phyloP scores from a whole-genome alignment of 2,329 filamentous ascomycete genomes.

The Penicillium sp. region DNA sequence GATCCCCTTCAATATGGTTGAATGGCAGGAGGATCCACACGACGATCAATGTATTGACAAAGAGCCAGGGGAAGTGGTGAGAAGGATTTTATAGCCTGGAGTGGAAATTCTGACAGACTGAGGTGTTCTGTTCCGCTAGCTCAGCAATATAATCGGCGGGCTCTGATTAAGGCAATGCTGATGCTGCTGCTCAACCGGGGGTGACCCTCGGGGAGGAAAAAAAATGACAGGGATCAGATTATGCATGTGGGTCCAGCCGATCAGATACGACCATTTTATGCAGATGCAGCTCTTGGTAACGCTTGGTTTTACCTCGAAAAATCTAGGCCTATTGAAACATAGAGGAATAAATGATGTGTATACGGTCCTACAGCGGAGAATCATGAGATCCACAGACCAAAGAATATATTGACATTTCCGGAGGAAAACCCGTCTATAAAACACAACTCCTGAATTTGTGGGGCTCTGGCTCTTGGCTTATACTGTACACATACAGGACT shows the following conservation, averaged over 20 bases:
- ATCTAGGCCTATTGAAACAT: background rate
- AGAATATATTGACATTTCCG: background rate
- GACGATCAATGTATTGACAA: too few species aligned
- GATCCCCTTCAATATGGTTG: background rate
- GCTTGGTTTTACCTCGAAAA: background rate
- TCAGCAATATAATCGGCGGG: too few species aligned
- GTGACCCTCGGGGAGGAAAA: background rate
- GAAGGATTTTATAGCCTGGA: too few species aligned
- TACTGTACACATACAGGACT: too few species aligned
- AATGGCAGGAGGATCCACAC: background rate
- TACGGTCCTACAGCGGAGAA: too few species aligned
- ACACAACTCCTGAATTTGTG: background rate
- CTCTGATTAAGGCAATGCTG: too few species aligned
- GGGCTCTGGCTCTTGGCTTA: background rate
- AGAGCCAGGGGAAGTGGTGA: too few species aligned
- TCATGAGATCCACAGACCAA: background rate
- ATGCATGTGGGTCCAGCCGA: slow-evolving; percentile 4
- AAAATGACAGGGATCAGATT: background rate
- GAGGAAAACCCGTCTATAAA: background rate
- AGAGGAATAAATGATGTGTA: too few species aligned
- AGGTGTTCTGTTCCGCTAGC: too few species aligned
- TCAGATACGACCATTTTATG: background rate
- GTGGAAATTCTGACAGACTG: too few species aligned
- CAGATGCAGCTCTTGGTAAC: background rate
- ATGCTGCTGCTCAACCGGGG: too few species aligned